phyloP scores from a whole-genome alignment of 306 rosid genomes.

The Fagus sylvatica region DNA sequence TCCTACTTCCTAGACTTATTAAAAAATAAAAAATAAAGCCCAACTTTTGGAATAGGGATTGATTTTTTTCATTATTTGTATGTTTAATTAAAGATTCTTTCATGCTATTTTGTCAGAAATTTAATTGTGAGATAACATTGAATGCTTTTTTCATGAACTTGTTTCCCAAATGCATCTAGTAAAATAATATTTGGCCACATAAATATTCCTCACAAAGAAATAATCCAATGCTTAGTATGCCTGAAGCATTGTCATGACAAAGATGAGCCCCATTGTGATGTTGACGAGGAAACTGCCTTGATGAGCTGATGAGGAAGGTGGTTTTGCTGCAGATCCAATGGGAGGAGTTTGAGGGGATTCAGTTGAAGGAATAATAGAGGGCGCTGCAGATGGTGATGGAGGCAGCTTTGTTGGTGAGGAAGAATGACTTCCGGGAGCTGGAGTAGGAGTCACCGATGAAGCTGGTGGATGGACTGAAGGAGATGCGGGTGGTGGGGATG shows the following conservation, averaged over 20 bases:
- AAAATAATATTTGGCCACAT: constrained; percentile 6
- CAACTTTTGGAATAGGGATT: not conserved
- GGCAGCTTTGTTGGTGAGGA: constrained; percentile 36
- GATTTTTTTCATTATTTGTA: not conserved
- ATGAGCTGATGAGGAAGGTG: constrained; percentile 42
- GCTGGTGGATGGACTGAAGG: constrained; percentile 29
- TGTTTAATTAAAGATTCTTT: not conserved
- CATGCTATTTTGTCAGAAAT: not conserved
- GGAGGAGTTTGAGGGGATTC: constrained; percentile 37
- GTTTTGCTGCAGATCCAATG: constrained; percentile 31
- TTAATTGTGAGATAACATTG: not conserved
- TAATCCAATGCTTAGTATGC: constrained; percentile 32
- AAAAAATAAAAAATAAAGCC: not conserved
- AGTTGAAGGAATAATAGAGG: constrained; percentile 52
- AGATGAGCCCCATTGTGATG: constrained; percentile 35
- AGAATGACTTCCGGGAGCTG: constrained; percentile 32
- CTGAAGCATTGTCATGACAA: constrained; percentile 34
- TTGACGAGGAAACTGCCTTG: constrained; percentile 28
- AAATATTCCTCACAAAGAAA: constrained; percentile 14
- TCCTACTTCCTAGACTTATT: too few species aligned
- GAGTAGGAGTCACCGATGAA: constrained; percentile 34
- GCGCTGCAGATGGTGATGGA: constrained; percentile 17
- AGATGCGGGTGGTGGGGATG: constrained; percentile 42
- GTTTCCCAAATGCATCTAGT: not conserved
- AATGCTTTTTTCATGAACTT: not conserved